Percentiles rank a stretch among this genome's conserved stretches.
Conservation (phyloP, 1,139 yeast genomes). For the Ogataea hybrid region DNA sequence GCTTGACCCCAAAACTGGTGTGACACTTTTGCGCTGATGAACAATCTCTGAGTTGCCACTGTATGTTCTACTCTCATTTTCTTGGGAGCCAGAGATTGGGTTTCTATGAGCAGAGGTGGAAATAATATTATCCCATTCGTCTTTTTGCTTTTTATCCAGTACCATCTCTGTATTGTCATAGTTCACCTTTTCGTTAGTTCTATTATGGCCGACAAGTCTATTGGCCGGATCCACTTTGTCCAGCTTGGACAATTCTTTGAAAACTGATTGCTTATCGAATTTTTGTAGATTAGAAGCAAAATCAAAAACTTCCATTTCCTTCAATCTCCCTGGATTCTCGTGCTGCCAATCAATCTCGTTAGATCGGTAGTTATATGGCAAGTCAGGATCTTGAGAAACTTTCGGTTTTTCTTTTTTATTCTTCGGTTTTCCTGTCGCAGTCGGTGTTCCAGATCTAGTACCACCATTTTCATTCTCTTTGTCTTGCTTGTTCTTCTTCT, state of each 20-base stretch:
- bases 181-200: constrained; percentile 40
- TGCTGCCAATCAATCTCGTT: constrained; percentile 47
- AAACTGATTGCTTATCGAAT: constrained; percentile 80
- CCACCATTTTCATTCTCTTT: constrained; percentile 23
- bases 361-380: constrained; percentile 20
- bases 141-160: constrained; percentile 43
- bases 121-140: constrained; percentile 50
- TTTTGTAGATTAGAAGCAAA: constrained; percentile 78
- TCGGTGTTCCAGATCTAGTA: constrained; percentile 12
- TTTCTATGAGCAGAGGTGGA: not conserved
- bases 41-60: constrained; percentile 12
- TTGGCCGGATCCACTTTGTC: constrained; percentile 62
- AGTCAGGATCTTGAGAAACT: constrained; percentile 17
- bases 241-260: constrained; percentile 67
- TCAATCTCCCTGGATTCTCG: constrained; percentile 48
- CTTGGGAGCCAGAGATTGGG: constrained; percentile 2
- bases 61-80: constrained; percentile 9
- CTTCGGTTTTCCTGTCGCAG: constrained; percentile 4
- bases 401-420: constrained; percentile 13
- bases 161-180: constrained; percentile 78
- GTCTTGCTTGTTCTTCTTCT: constrained; percentile 23
- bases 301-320: constrained; percentile 70
- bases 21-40: constrained; percentile 15
- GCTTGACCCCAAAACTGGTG: too few species aligned
- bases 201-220: constrained; percentile 77